A percentile compares a stretch with the other conserved stretches of the same genome.
These are phyloP conservation scores for Roridomyces roridus DNA, from an alignment of 768 basidiomycete species.

Conservation along the genomic window DNA sequence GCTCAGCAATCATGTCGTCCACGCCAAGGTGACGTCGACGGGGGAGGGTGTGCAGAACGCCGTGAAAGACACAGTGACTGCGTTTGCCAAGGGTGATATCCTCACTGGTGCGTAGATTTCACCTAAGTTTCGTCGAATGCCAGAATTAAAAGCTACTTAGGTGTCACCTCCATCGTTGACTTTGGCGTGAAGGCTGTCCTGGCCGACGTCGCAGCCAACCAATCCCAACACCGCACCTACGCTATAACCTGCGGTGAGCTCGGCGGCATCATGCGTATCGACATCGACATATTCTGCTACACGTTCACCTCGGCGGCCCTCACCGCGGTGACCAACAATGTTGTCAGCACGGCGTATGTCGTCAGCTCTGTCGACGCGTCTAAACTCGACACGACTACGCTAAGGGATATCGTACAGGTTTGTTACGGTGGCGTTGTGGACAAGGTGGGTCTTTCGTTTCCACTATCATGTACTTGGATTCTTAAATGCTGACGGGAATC, in stretches of 20 bases:
- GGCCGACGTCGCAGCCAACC: background rate
- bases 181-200: background rate
- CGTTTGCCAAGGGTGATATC: background rate
- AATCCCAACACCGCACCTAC: background rate
- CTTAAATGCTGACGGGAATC: too few relatives aligned
- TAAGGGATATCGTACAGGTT: background rate
- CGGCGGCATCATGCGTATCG: too few relatives aligned
- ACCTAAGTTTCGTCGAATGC: background rate
- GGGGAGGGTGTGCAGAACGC: background rate
- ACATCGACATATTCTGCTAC: constrained; percentile 4
- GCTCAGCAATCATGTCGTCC: background rate
- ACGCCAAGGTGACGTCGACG: background rate
- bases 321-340: background rate
- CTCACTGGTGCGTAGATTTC: background rate
- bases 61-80: background rate
- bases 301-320: background rate
- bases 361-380: background rate
- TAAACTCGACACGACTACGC: background rate
- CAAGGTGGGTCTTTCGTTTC: too few relatives aligned
- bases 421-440: background rate
- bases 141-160: background rate
- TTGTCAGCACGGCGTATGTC: background rate
- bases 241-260: too few relatives aligned
- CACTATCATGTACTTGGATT: too few relatives aligned
- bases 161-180: background rate